Evolutionary conservation across 345 rosid genomes (phyloP), one percentile per base, ranked within the genome.

Genomic region (Noccaea caerulescens): DNA sequence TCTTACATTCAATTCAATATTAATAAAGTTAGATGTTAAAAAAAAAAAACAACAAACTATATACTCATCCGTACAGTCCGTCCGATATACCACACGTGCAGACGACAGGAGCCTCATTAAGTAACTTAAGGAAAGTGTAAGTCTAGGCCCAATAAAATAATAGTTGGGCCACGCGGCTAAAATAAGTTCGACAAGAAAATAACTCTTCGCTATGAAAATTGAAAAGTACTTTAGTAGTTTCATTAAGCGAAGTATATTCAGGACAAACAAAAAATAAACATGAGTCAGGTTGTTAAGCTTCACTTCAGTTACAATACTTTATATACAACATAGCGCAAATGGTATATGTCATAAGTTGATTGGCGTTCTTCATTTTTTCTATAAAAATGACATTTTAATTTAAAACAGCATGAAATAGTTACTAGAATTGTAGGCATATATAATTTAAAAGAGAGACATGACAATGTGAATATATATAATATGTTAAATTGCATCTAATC

Each of bases 401-500:
- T 43, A 32, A 43, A 39, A 43, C 1, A 20, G 18, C 20, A 42
- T 4, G 47, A 41, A 23, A 39, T 7, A 7, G 47, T 41, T 23
- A 57, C 16, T 45, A 49, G 27, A 37, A 46, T 37, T 69, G 8
- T 42, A 37, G 30, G 30, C 39, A 16, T 1, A 41, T 18, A 20
- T n/a, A 12, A 36, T 3, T 9, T n/a, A 8, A 30, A 71, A 61
- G 54, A 61, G 61, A 32, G 14, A 52, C 39, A 66, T 51, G 16
- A 16, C 11, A 63, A 14, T 1, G 46, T 42, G 7, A 2, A 16
- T 23, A 6, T 11, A 6, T 11, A 11, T 3, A 32, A 63, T 43
- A 63, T 63, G 51, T 63, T 14, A 55, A 55, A 65, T 11, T 30
- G 27, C 56, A 32, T 38, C 9, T 49, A 49, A 47, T 37, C 36